Percentiles rank a stretch among this genome's conserved stretches.
These are phyloP conservation scores for Phytopythium boreale DNA, from an alignment of 352 stramenopile species.

Conservation along the genomic window DNA sequence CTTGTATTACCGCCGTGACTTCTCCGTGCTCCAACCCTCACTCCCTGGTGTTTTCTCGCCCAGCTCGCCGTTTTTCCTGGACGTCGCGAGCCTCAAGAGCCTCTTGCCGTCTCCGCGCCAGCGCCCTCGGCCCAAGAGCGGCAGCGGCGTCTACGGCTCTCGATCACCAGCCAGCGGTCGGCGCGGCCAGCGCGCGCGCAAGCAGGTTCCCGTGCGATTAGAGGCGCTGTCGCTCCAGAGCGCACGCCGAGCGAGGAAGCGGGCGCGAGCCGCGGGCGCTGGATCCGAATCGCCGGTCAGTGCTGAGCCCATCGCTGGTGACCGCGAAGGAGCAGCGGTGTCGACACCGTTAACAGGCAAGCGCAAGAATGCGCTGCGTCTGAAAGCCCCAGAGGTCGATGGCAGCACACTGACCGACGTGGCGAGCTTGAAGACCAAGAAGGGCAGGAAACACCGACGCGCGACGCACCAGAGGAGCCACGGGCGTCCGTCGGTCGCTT, in stretches of 20 bases:
- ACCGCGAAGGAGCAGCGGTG: conserved; percentile 6
- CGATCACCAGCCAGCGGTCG: background rate
- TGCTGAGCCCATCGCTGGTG: conserved; percentile 8
- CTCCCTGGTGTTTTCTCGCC: background rate
- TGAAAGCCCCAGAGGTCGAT: conserved; percentile 19
- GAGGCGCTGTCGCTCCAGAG: conserved; percentile 32
- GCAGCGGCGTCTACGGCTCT: conserved; percentile 16
- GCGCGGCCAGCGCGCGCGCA: conserved; percentile 13
- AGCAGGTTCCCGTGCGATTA: conserved; percentile 26
- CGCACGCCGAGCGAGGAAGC: conserved; percentile 7
- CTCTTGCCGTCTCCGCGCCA: conserved; percentile 32
- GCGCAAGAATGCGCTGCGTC: conserved; percentile 44
- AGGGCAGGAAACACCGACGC: conserved; percentile 5
- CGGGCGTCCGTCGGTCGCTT: background rate
- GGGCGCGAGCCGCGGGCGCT: conserved; percentile 7
- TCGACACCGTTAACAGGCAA: conserved; percentile 11
- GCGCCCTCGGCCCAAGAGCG: conserved; percentile 22
- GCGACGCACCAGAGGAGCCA: background rate
- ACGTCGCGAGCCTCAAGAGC: conserved; percentile 59
- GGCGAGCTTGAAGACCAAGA: conserved; percentile 13
- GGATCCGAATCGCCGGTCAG: conserved; percentile 5
- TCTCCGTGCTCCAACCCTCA: background rate
- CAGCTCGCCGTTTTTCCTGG: conserved; percentile 61
- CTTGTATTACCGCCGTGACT: background rate
- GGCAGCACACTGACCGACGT: background rate